These are phyloP conservation scores for Xylaria sp. DNA, from an alignment of 2,329 filamentous ascomycete species.

Conservation along the genomic window DNA sequence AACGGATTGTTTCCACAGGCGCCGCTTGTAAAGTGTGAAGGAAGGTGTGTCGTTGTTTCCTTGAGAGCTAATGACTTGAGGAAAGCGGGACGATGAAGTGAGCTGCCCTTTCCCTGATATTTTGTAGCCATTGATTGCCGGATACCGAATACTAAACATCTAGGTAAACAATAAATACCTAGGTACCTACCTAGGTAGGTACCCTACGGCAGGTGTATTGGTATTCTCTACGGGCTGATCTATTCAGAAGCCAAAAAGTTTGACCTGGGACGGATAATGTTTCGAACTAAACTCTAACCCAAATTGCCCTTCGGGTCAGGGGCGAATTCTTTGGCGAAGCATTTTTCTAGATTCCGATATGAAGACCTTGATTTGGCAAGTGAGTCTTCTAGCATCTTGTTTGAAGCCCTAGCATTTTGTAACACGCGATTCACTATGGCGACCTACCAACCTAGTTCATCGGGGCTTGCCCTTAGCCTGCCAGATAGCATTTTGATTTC, in stretches of 20 bases:
- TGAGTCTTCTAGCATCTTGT: neutral
- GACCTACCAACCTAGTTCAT: too few relatives aligned
- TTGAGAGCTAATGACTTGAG: neutral
- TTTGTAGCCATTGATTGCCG: too few relatives aligned
- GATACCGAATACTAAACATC: too few relatives aligned
- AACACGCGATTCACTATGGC: neutral
- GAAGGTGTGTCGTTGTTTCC: neutral
- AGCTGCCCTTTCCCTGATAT: neutral
- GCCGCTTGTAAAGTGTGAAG: neutral
- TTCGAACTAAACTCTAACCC: neutral
- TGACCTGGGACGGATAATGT: neutral
- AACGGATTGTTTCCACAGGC: neutral
- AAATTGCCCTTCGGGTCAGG: neutral
- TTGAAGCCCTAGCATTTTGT: neutral
- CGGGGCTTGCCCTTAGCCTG: neutral
- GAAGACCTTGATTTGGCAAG: neutral
- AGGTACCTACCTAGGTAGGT: too few relatives aligned
- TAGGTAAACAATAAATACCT: too few relatives aligned
- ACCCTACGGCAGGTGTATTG: neutral
- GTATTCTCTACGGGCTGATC: neutral
- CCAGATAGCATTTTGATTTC: neutral
- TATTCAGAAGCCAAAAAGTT: neutral
- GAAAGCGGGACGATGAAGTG: slow-evolving; percentile 2
- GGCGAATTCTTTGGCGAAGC: neutral
- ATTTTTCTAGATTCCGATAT: neutral